Base-by-base conservation (phyloP, 768 basidiomycete species). In the Hydnum rufescens region DNA sequence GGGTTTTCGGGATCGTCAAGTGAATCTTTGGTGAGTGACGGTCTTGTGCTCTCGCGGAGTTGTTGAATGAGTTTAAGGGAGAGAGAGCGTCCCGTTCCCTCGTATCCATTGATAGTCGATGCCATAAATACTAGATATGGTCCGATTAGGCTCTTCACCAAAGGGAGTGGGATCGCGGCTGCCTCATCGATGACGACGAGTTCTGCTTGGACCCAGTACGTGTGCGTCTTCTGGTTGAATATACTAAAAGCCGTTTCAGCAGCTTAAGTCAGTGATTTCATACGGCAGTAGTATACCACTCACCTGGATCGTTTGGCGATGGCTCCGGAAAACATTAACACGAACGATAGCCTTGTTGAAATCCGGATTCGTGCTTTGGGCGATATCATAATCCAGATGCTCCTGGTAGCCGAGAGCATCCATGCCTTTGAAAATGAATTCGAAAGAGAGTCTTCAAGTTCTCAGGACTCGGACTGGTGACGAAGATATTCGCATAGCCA, bases 91-190 rank as follows among this genome's bases (percentile, higher is more conserved):
- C 95, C 95, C 0, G 95, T 97, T 26, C 95, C 95, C 72, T 97
- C 95, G 65, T 99, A 99, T 36, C 95, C 95, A 63, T 96, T 97
- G 68, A 99, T 90, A 0, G 95, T 99, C n/a, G 90, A 95, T 1
- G 95, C 87, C 73, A 97, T 81, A 71, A 97, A 97, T 49, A 97
- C 90, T 32, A 97, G 83, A 67, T 97, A 97, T 0, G 72, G 72
- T 0, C 95, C 95, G 52, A 99, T 78, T 57, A 99, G 82, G 59
- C 88, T 87, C 53, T 84, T 79, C 18, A 99, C 93, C 32, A 99
- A 80, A 2, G 93, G 90, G 18, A 97, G 76, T 1, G 95, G 95
- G 51, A 97, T 97, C 19, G 95, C 95, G 5, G 95, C 95, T 4
- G 93, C 93, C 66, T 99, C 95, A 60, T 99, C 95, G 57, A 99